A percentile compares a stretch with the other conserved stretches of the same genome.
Conservation (phyloP, 176 grass and related monocot genomes). For the Calamus simplicifolius region DNA sequence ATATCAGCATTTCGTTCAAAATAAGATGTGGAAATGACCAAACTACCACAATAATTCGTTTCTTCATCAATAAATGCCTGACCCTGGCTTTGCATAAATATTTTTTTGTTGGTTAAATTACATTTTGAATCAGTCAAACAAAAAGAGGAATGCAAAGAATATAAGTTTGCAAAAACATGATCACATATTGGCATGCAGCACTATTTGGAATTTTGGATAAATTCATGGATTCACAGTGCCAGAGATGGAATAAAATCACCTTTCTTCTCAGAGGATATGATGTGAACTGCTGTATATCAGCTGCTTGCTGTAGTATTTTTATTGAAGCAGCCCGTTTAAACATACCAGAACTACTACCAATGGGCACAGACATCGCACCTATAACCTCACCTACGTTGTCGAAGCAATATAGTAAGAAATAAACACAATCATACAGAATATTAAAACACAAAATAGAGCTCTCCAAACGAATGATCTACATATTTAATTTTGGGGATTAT, state of each 20-base stretch:
- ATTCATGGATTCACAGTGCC: background rate
- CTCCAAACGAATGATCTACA: too few relatives aligned
- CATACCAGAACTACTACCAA: constrained; percentile 49
- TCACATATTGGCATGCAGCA: too few relatives aligned
- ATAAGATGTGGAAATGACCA: constrained; percentile 75
- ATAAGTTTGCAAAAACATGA: too few relatives aligned
- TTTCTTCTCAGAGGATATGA: constrained; percentile 65
- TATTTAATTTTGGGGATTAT: too few relatives aligned
- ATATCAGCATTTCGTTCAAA: constrained; percentile 69
- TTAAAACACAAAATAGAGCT: too few relatives aligned
- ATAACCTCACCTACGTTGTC: constrained; percentile 74
- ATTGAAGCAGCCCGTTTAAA: constrained; percentile 90
- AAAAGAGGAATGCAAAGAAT: too few relatives aligned
- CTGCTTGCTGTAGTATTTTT: constrained; percentile 59
- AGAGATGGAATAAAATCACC: constrained; percentile 32
- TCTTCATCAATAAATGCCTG: constrained; percentile 26
- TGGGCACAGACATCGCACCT: constrained; percentile 78
- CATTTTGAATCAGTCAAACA: background rate
- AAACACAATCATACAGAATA: too few relatives aligned
- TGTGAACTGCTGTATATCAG: constrained; percentile 42
- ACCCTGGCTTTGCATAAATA: constrained; percentile 37
- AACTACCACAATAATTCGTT: constrained; percentile 41
- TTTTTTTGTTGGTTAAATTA: constrained; percentile 1
- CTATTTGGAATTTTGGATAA: too few relatives aligned
- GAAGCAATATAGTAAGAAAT: background rate